Base-by-base conservation (phyloP, 176 grass and related monocot genomes). In the Ampelocalamus luodianensis region DNA sequence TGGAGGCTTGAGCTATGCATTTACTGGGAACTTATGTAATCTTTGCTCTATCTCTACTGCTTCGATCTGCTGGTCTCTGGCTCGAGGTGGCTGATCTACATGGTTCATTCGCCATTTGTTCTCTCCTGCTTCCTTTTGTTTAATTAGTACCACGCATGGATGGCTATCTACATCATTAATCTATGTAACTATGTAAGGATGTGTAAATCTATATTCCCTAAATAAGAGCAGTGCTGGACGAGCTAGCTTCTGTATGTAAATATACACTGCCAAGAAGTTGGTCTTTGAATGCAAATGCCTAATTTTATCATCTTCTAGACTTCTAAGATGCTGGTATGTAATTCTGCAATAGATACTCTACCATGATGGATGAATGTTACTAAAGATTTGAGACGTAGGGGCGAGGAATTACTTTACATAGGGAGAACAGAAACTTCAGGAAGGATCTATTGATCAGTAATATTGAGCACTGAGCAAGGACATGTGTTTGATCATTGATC, bases 41-140 rank as follows among this genome's bases (percentile, higher is more conserved):
- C 36, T 56, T 36, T n/a, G 32, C 34, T 48, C 24, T 61, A 62
- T 46, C 24, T 49, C 29, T 27, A 32, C 48, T 56, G 74, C 74
- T 45, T 65, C 15, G 15, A 53, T 53, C 59, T 65, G 27, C 60
- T 18, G n/a, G 65, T 58, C 23, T 44, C 2, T 9, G 18, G 37
- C 0, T 44, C 27, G 60, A 65, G 26, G 26, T 74, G 34, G 76
- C 55, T 65, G 39, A 8, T 64, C 82, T 69, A n/a, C 38, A 82
- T 78, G 48, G 73, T 86, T 79, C 8, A n/a, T 40, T 65, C 6
- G 43, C 81, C 58, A 83, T 74, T 62, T 74, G 42, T 50, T 74
- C 45, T 64, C 39, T 39, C 13, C 65, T 42, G 68, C 81, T 39
- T 60, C 43, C 56, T 38, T 23, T 7, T 62, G 27, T 61, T 50